phyloP scores from a whole-genome alignment of 768 basidiomycete species.

The Podaxis sp. region DNA sequence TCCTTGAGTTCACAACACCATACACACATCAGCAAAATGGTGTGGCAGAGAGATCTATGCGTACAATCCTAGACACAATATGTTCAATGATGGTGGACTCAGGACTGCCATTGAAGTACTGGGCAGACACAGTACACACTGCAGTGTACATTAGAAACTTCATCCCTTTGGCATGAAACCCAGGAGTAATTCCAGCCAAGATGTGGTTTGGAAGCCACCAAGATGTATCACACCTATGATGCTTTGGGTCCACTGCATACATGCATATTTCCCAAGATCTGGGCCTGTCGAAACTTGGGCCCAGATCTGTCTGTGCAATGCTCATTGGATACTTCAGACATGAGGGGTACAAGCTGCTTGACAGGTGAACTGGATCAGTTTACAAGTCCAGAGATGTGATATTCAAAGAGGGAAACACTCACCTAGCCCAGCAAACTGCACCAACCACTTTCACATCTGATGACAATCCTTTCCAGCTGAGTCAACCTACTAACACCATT shows the following conservation, averaged over 20 bases:
- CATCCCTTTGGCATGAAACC: conserved; percentile 13
- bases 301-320: conserved; percentile 19
- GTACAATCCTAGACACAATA: conserved; percentile 25
- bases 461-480: no score
- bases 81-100: conserved; percentile 24
- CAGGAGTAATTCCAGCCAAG: conserved; percentile 20
- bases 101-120: conserved; percentile 20
- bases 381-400: conserved; percentile 22
- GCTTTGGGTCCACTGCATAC: conserved; percentile 32
- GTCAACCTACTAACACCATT: no score
- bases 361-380: conserved; percentile 14
- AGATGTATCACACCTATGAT: conserved; percentile 27
- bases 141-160: conserved; percentile 16
- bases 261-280: conserved; percentile 23
- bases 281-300: conserved; percentile 13
- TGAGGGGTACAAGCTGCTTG: conserved; percentile 23
- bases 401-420: conserved; percentile 31
- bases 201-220: conserved; percentile 14
- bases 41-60: conserved; percentile 26
- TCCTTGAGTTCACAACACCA: conserved; percentile 22
- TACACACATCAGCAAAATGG: conserved; percentile 33
- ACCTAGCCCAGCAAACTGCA: neutral
- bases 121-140: conserved; percentile 18
- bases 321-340: conserved; percentile 25
- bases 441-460: neutral